These are phyloP conservation scores for Canariomyces notabilis DNA, from an alignment of 2,329 filamentous ascomycete genomes.

Conservation along the genomic window DNA sequence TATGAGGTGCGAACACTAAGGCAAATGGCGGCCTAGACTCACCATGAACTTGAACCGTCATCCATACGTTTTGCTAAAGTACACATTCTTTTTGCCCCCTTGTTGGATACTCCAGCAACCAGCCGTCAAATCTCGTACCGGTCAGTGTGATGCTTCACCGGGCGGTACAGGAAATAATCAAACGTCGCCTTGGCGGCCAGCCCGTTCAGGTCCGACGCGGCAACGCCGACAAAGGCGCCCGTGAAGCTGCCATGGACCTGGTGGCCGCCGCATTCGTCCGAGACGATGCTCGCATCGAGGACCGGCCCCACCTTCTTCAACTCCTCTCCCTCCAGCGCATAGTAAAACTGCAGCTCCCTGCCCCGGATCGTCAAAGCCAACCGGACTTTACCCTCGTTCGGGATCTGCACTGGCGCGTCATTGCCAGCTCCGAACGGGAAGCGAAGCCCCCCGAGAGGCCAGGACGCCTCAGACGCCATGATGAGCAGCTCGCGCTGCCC, in stretches of 20 bases:
- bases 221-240: slow-evolving; percentile 54
- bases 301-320: slow-evolving; percentile 49
- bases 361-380: slow-evolving; percentile 50
- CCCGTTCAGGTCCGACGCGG: slow-evolving; percentile 52
- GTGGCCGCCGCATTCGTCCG: slow-evolving; percentile 60
- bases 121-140: slow-evolving; percentile 40
- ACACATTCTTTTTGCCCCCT: neutral
- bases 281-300: slow-evolving; percentile 54
- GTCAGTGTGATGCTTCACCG: slow-evolving; percentile 42
- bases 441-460: slow-evolving; percentile 45
- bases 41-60: no score
- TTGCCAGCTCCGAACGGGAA: slow-evolving; percentile 35
- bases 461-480: slow-evolving; percentile 52
- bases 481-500: slow-evolving; percentile 55
- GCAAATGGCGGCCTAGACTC: no score
- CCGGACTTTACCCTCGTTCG: slow-evolving; percentile 49
- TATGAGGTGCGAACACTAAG: no score
- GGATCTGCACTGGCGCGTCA: slow-evolving; percentile 47
- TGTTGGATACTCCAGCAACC: no score
- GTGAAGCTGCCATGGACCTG: slow-evolving; percentile 59
- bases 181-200: slow-evolving; percentile 43
- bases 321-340: slow-evolving; percentile 43
- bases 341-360: slow-evolving; percentile 50
- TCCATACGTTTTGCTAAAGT: neutral
- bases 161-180: slow-evolving; percentile 49